Evolutionary conservation across 768 basidiomycete genomes (phyloP).

Genomic region (Lactarius hengduanensis): DNA sequence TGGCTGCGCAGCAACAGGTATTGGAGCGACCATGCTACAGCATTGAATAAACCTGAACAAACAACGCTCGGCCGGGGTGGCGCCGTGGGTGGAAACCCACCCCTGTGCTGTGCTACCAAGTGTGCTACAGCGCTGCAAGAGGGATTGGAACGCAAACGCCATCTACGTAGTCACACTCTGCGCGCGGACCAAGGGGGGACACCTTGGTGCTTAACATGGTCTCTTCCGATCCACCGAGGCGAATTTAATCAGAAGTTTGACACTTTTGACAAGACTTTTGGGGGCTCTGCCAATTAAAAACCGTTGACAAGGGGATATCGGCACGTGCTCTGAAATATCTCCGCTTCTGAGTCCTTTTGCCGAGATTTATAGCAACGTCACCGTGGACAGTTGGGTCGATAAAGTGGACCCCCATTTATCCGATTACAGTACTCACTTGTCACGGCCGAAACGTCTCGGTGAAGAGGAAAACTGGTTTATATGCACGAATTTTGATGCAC

Average conservation of each 20-base stretch:
- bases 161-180: background rate
- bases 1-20: slow-evolving; percentile 12
- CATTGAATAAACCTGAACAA: slow-evolving; percentile 16
- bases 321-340: background rate
- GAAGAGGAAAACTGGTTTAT: too few species aligned
- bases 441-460: too few species aligned
- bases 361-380: background rate
- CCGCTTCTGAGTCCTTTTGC: background rate
- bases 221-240: background rate
- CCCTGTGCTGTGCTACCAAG: too few species aligned
- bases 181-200: background rate
- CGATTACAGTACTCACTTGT: too few species aligned
- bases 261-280: background rate
- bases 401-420: too few species aligned
- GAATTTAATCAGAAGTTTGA: background rate
- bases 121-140: background rate
- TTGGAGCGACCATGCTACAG: slow-evolving; percentile 15
- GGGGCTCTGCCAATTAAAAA: background rate
- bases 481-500: too few species aligned
- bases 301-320: background rate
- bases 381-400: too few species aligned
- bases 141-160: background rate
- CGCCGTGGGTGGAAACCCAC: background rate
- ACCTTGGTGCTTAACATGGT: background rate
- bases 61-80: background rate